These are phyloP conservation scores for Aegilops tauschii DNA, from an alignment of 176 grass and related monocot species.

Conservation along the genomic window DNA sequence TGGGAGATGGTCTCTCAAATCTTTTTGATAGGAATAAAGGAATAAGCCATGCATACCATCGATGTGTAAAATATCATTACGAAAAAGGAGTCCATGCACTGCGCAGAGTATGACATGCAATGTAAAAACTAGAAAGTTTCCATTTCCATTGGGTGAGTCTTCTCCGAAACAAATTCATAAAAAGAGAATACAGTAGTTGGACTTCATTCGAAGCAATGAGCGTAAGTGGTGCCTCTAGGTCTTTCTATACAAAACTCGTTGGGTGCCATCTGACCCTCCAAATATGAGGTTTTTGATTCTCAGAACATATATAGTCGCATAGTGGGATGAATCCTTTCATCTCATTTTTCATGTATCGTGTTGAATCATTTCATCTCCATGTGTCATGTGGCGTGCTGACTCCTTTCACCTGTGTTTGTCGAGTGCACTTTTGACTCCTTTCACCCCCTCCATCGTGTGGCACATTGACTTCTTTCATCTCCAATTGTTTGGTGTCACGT, in stretches of 20 bases:
- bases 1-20: background rate
- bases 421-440: too few relatives aligned
- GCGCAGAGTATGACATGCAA: background rate
- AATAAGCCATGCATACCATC: background rate
- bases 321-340: background rate
- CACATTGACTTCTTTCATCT: too few relatives aligned
- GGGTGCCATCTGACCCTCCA: background rate
- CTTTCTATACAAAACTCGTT: background rate
- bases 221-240: background rate
- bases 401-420: too few relatives aligned
- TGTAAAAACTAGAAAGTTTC: background rate
- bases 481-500: too few relatives aligned
- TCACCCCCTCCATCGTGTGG: too few relatives aligned
- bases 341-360: too few relatives aligned
- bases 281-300: background rate
- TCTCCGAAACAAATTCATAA: background rate
- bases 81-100: background rate
- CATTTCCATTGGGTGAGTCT: background rate
- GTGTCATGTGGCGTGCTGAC: too few relatives aligned
- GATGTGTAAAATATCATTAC: background rate
- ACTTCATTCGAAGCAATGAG: background rate
- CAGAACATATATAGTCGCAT: background rate
- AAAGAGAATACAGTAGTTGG: background rate
- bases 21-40: background rate
- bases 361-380: too few relatives aligned